Base-by-base conservation (phyloP, 192 early-diverging fungal genomes). In the Jimgerdemannia lactiflua region DNA sequence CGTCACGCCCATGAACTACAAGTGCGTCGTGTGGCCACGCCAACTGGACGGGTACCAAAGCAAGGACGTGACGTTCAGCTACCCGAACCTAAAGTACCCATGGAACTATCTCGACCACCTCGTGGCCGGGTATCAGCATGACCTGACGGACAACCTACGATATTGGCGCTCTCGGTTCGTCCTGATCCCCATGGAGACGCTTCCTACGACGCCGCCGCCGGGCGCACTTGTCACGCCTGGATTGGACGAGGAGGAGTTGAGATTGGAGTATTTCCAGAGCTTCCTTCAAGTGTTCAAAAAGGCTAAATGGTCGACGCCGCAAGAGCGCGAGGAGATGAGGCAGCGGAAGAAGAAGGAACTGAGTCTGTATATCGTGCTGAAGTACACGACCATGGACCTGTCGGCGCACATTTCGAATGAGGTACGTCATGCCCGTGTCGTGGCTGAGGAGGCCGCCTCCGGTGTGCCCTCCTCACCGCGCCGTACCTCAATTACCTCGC, bases 31-130 rank as follows among this genome's bases (percentile, higher is more conserved):
- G 49, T 98, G 97, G 96, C 91, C 94, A 40, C 94, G 91, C 77
- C 83, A 92, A 75, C 81, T 85, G 63, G 67, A 77, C 17, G 83
- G 79, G 3, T 99, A 97, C 77, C 63, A 79, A 65, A 75, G 82
- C 2, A 80, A 90, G 42, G 75, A 71, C 0, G 80, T 93, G 14
- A 82, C 74, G 1, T 99, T 99, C 72, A 71, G 74, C 4, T 98
- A 98, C 80, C 92, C 98, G 17, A 80, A 80, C 10, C 74, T 93
- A 20, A 85, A 90, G 64, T 96, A 97, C 80, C 92, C 93, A 43
- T 99, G 98, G 98, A 99, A 98, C 75, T 94, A 92, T 64, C 84
- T 98, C 40, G 98, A 99, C 80, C 92, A 93, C 70, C 82, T 97
- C 40, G 91, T 98, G n/a, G 86, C 93, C 19, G 97, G 96, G 43